Evolutionary conservation across 805 yeast species (phyloP).

Genomic region (Grigorovia humatica): DNA sequence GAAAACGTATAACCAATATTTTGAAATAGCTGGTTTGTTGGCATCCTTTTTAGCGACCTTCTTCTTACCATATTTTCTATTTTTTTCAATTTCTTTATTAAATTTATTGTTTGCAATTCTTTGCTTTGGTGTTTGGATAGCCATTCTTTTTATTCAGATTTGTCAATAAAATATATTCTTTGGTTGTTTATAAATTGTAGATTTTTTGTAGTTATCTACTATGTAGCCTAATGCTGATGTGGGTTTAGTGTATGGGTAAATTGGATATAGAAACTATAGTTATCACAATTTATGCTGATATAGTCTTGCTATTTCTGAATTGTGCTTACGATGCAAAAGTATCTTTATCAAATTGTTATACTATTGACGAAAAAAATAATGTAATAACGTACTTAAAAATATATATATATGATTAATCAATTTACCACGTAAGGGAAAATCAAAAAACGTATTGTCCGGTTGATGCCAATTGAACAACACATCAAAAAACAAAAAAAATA

Average conservation of each 20-base stretch:
- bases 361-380: neutral
- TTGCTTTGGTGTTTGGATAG: constrained; percentile 76
- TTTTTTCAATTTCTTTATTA: constrained; percentile 56
- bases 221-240: neutral
- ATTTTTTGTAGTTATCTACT: too few species aligned
- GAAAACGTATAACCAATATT: constrained; percentile 51
- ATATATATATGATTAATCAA: neutral
- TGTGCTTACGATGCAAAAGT: too few species aligned
- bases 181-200: neutral
- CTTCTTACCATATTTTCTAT: constrained; percentile 60
- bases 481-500: too few species aligned
- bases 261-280: neutral
- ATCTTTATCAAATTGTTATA: too few species aligned
- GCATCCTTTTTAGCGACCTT: constrained; percentile 32
- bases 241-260: neutral
- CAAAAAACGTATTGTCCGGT: neutral
- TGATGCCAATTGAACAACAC: neutral
- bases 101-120: constrained; percentile 79
- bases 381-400: neutral
- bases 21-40: constrained; percentile 45
- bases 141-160: constrained; percentile 29
- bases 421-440: neutral
- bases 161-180: neutral
- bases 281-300: too few species aligned
- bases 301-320: too few species aligned